phyloP scores from a whole-genome alignment of 1,284 basidiomycete species.

The Vanrija pseudolonga region DNA sequence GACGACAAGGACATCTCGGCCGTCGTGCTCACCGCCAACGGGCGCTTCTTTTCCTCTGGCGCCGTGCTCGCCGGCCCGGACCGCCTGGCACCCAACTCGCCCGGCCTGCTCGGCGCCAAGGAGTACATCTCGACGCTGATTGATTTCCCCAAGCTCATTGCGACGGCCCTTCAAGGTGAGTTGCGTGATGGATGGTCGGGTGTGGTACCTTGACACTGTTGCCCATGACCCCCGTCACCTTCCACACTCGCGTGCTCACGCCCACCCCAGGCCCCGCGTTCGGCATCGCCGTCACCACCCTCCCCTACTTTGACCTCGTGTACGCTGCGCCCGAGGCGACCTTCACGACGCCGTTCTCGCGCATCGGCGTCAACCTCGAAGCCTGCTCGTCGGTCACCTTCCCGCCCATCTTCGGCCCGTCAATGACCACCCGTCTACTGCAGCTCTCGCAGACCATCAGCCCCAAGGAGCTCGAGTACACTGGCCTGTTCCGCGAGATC shows the following conservation, averaged over 20 bases:
- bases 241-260: too few relatives aligned
- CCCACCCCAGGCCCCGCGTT: slow-evolving; percentile 12
- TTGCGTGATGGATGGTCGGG: neutral
- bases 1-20: slow-evolving; percentile 12
- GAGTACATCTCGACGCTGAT: slow-evolving; percentile 15
- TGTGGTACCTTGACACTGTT: too few relatives aligned
- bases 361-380: slow-evolving; percentile 19
- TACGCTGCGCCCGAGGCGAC: slow-evolving; percentile 13
- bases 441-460: slow-evolving; percentile 16
- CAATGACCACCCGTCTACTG: slow-evolving; percentile 13
- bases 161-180: slow-evolving; percentile 12
- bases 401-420: slow-evolving; percentile 14
- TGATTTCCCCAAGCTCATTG: slow-evolving; percentile 19
- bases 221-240: too few relatives aligned
- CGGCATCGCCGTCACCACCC: slow-evolving; percentile 17
- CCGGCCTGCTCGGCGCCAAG: neutral
- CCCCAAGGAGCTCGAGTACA: slow-evolving; percentile 5
- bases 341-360: slow-evolving; percentile 19
- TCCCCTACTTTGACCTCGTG: slow-evolving; percentile 19
- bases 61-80: slow-evolving; percentile 5
- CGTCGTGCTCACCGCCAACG: slow-evolving; percentile 15
- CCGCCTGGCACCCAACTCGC: neutral
- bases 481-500: slow-evolving; percentile 10
- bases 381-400: slow-evolving; percentile 12
- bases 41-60: slow-evolving; percentile 16